A percentile compares a stretch with the other conserved stretches of the same genome.
Evolutionary conservation across 2,329 filamentous ascomycete species (phyloP).

Genomic region (Venturia effusa): DNA sequence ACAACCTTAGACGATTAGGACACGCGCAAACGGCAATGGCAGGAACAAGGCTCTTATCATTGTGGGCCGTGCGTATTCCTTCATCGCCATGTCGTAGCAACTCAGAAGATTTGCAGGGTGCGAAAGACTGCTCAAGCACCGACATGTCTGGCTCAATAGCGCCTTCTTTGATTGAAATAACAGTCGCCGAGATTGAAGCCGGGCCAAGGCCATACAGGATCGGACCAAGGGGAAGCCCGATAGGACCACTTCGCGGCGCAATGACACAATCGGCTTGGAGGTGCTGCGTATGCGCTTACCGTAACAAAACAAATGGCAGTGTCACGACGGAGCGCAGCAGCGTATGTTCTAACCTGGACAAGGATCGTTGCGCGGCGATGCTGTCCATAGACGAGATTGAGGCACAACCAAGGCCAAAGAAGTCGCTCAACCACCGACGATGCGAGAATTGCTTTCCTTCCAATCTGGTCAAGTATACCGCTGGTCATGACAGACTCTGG

Average conservation of each 20-base stretch:
- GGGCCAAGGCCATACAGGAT: neutral
- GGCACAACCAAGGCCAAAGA: neutral
- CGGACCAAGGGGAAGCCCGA: neutral
- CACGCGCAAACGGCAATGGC: neutral
- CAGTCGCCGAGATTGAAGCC: neutral
- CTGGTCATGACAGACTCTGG: neutral
- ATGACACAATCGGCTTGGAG: neutral
- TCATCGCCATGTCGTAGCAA: neutral
- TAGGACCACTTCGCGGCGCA: neutral
- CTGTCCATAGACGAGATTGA: neutral
- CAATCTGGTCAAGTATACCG: neutral
- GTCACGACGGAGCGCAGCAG: neutral
- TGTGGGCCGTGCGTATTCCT: neutral
- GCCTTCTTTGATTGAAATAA: neutral
- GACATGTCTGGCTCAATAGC: neutral
- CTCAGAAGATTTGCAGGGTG: neutral
- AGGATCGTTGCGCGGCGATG: neutral
- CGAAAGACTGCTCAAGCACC: neutral
- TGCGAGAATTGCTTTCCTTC: slow-evolving; percentile 1
- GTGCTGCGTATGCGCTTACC: neutral
- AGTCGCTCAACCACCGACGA: slow-evolving; percentile 6
- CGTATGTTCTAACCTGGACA: neutral
- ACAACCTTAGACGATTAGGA: neutral
- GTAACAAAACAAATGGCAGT: neutral
- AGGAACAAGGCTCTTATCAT: neutral